These are phyloP conservation scores for Guillardia theta DNA, from an alignment of 78 protist genomes.

Conservation along the genomic window DNA sequence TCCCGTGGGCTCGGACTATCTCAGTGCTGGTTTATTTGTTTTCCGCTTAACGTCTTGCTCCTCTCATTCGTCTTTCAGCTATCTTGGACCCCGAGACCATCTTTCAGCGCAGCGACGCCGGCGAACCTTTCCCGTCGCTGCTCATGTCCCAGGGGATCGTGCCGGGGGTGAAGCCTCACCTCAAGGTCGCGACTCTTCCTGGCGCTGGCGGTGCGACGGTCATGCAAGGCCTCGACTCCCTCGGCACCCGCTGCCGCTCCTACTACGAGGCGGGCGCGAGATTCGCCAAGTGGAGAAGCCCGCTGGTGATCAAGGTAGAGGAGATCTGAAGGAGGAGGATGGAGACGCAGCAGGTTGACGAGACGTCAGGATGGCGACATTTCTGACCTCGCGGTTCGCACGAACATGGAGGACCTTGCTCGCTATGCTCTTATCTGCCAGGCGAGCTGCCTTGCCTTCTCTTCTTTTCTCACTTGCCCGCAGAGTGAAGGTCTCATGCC, in stretches of 20 bases:
- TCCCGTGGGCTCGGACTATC: neutral
- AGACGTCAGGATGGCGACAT: neutral
- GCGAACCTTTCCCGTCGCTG: neutral
- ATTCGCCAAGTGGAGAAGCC: slow-evolving; percentile 48
- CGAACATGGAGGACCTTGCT: slow-evolving; percentile 50
- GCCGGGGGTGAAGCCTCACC: slow-evolving; percentile 49
- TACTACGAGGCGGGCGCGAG: slow-evolving; percentile 25
- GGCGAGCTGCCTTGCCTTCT: neutral
- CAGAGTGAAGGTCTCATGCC: neutral
- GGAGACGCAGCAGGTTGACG: neutral
- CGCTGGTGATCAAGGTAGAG: slow-evolving; percentile 32
- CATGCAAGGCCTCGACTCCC: slow-evolving; percentile 53
- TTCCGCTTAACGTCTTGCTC: too few relatives aligned
- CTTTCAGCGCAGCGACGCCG: neutral
- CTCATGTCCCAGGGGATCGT: neutral
- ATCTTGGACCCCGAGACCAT: slow-evolving; percentile 52
- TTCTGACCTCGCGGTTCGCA: slow-evolving; percentile 32
- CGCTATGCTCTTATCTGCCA: slow-evolving; percentile 53
- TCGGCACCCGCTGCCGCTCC: neutral
- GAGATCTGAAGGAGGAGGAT: neutral
- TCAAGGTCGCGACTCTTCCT: slow-evolving; percentile 38
- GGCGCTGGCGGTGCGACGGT: slow-evolving; percentile 38
- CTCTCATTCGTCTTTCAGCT: too few relatives aligned
- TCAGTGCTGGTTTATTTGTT: too few relatives aligned
- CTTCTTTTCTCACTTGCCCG: neutral